Base-by-base conservation (phyloP, 176 grass and related monocot genomes). In the Juncus inflexus region DNA sequence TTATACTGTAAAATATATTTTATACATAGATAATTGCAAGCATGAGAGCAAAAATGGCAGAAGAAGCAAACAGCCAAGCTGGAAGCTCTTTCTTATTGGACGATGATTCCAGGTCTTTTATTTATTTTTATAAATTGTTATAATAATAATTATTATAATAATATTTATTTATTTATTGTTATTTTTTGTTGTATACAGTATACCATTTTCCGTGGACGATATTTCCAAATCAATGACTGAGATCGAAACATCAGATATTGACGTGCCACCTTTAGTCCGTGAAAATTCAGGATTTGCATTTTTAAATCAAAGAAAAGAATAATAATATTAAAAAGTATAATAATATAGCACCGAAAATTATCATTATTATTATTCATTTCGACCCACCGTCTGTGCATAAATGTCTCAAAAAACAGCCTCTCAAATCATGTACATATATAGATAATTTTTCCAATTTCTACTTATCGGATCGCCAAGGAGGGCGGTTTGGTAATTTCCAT, bases 31-130 rank as follows among this genome's bases (percentile, higher is more conserved):
- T 99, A 37, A 99, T 99, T 76, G 83, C 79, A 60, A 92, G 72
- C 79, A 99, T 99, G 89, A 92, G 95, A 79, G 15, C 68, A 86
- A 86, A 89, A 85, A 99, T 99, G 95, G 81, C 95, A 1, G 85
- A 94, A 63, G 95, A 99, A 64, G 85, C 95, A 5, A 94, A 90
- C 69, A 99, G 73, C 75, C 85, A 86, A 70, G 77, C 77, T 42
- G 81, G 85, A 68, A 92, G 76, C 60, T 99, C 95, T 15, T 99
- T 99, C 78, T 76, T 99, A 80, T 74, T 99, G 69, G 95, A 99
- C 55, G 95, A 99, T n/a, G 89, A 99, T 81, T 92, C 95, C 58
- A 99, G 95, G 95, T 4, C 7, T 71, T 47, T 5, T 47, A 47
- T 47, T 47, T 47, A 6, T 47, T 47, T 47, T 47, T 5, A 47